Conservation (phyloP, 352 stramenopile species). For the Sclerospora graminicola region DNA sequence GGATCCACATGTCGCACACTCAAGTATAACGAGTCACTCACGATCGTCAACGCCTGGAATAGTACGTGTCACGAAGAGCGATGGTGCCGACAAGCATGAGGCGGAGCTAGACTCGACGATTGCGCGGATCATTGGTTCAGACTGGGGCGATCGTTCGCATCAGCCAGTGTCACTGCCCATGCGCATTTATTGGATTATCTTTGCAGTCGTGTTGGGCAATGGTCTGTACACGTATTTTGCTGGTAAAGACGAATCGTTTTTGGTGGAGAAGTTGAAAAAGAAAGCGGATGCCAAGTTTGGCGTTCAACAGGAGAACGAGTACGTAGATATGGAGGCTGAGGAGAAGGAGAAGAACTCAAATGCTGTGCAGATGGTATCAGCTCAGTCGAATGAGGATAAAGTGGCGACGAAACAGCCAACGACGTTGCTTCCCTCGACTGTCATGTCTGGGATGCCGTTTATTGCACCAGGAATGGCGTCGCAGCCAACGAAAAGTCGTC, state of each 20-base stretch:
- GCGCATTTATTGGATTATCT: conserved; percentile 65
- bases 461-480: conserved; percentile 16
- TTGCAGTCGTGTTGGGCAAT: conserved; percentile 44
- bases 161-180: conserved; percentile 57
- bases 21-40: conserved; percentile 1
- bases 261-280: conserved; percentile 42
- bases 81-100: conserved; percentile 22
- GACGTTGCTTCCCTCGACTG: conserved; percentile 16
- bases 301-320: conserved; percentile 37
- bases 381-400: neutral
- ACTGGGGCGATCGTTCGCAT: conserved; percentile 60
- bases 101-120: conserved; percentile 47
- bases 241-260: conserved; percentile 43
- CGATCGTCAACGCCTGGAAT: conserved; percentile 20
- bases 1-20: neutral
- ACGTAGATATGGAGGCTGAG: conserved; percentile 17
- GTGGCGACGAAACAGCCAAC: neutral
- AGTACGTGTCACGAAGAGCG: conserved; percentile 27
- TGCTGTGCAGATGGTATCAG: neutral
- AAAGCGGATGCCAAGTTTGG: conserved; percentile 47
- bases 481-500: conserved; percentile 3
- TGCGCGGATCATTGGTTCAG: conserved; percentile 58
- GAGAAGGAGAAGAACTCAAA: conserved; percentile 1
- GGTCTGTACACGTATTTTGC: conserved; percentile 45
- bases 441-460: conserved; percentile 31